Evolutionary conservation across 768 basidiomycete species (phyloP), one percentile per base, ranked within the genome.

Genomic region (Leucogyrophana mollusca): DNA sequence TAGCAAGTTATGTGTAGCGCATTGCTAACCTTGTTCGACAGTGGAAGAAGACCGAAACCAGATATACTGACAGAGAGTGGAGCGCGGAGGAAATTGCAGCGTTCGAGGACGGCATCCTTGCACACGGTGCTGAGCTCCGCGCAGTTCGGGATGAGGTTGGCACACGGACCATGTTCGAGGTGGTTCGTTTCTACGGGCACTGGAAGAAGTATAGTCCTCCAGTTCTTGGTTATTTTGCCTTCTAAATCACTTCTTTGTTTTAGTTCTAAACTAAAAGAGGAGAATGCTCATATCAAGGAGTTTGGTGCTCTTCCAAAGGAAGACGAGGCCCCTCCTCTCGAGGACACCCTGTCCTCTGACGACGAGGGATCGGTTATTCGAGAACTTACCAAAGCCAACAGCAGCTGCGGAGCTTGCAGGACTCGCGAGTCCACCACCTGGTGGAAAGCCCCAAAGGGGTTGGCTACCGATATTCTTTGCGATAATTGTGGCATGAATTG

Each of bases 371-470:
- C 91, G 2, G 73, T 90, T 51, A 74, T 87, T 44, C 74, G 70
- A 16, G 75, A 77, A 46, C 74, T 74, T 25, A 73, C 74, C 34
- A 83, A 73, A 58, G 69, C 73, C 30, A 78, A 71, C 55, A 62
- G 72, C 22, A 79, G 73, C 50, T 96, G 93, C 57, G 91, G 88
- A 27, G 89, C 90, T 3, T 96, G 93, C 63, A 75, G 87, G 40
- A 89, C 87, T 6, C 82, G 84, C 45, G 88, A 91, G 49, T 87
- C 87, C 5, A 74, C 74, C 30, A 69, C 66, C 3, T 96, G 93
- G 93, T 96, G 91, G 91, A 90, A 88, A 62, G 91, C 92, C 11
- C 94, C 93, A 2, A 90, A 90, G 60, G 88, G 87, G 17, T 76
- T 94, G n/a, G 65, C 74, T 0, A 86, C 86, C 2, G 77, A 75